A percentile compares a stretch with the other conserved stretches of the same genome.
Evolutionary conservation across 2,329 filamentous ascomycete genomes (phyloP).

Genomic region (Penicillium sp.): DNA sequence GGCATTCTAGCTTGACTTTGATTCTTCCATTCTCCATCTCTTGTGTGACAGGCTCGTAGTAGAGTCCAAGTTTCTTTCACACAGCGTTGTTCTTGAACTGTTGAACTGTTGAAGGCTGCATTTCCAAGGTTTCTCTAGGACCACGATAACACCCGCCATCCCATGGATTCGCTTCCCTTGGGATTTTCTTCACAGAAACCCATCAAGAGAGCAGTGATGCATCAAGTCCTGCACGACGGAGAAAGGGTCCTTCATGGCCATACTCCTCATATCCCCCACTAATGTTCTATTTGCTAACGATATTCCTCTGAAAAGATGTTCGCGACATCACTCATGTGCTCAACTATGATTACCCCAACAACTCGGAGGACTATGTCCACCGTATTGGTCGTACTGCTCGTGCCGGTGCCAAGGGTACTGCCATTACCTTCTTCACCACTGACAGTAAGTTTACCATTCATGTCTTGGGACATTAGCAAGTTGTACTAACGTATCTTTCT

Average conservation of each 20-base stretch:
- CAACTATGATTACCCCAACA: conserved; percentile 99
- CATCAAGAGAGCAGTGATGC: conserved; percentile 51
- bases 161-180: conserved; percentile 43
- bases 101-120: conserved; percentile 74
- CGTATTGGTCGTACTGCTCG: conserved; percentile 61
- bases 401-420: conserved; percentile 81
- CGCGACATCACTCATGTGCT: conserved; percentile 99
- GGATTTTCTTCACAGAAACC: conserved; percentile 36
- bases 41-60: conserved; percentile 56
- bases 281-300: conserved; percentile 67
- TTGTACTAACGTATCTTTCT: conserved; percentile 13
- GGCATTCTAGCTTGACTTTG: conserved; percentile 45
- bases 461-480: not conserved
- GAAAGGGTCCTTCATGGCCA: conserved; percentile 43
- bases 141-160: conserved; percentile 51
- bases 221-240: conserved; percentile 54
- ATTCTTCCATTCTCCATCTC: conserved; percentile 65
- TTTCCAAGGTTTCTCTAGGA: conserved; percentile 60
- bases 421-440: conserved; percentile 97
- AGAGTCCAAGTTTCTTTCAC: conserved; percentile 66
- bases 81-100: conserved; percentile 38
- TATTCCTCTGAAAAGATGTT: conserved; percentile 69
- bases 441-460: conserved; percentile 66
- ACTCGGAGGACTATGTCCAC: conserved; percentile 62
- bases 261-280: conserved; percentile 31